These are phyloP conservation scores for Geotrichum klebahnii DNA, from an alignment of 1,139 yeast genomes.

Conservation along the genomic window DNA sequence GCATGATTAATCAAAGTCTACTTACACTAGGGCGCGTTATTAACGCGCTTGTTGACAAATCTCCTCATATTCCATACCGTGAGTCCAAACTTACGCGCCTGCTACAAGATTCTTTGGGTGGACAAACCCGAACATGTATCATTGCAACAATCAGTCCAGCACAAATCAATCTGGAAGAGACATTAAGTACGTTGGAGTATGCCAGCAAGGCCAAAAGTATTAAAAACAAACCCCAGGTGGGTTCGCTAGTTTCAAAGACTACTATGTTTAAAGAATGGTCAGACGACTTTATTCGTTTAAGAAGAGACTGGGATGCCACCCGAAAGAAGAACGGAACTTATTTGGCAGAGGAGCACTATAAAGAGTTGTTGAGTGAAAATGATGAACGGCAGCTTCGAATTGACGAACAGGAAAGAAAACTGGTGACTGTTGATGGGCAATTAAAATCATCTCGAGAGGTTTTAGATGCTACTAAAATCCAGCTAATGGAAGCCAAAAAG, in stretches of 20 bases:
- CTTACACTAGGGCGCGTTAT: conserved; percentile 82
- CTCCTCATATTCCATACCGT: conserved; percentile 74
- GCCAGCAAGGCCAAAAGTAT: conserved; percentile 76
- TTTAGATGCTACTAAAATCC: conserved; percentile 32
- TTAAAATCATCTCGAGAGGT: conserved; percentile 38
- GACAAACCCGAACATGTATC: conserved; percentile 71
- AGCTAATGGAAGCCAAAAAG: conserved; percentile 30
- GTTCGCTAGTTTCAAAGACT: conserved; percentile 51
- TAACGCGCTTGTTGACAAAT: conserved; percentile 59
- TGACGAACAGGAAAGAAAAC: conserved; percentile 47
- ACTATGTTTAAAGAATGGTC: conserved; percentile 49
- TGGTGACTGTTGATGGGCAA: conserved; percentile 46
- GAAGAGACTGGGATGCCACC: conserved; percentile 59
- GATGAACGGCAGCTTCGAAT: conserved; percentile 26
- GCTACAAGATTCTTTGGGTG: conserved; percentile 79
- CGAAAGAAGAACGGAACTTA: conserved; percentile 65
- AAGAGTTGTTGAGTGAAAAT: conserved; percentile 35
- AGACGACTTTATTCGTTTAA: conserved; percentile 53
- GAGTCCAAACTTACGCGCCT: conserved; percentile 78
- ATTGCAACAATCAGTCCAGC: conserved; percentile 85
- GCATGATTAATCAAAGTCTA: conserved; percentile 78
- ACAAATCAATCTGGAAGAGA: conserved; percentile 66
- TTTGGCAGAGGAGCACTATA: conserved; percentile 52
- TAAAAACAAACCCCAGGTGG: conserved; percentile 67
- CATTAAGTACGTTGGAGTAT: conserved; percentile 76